Percentiles rank a stretch among this genome's conserved stretches.
Evolutionary conservation across 495 filamentous ascomycete genomes (phyloP).

Genomic region (Penicillium atrosanguineum): DNA sequence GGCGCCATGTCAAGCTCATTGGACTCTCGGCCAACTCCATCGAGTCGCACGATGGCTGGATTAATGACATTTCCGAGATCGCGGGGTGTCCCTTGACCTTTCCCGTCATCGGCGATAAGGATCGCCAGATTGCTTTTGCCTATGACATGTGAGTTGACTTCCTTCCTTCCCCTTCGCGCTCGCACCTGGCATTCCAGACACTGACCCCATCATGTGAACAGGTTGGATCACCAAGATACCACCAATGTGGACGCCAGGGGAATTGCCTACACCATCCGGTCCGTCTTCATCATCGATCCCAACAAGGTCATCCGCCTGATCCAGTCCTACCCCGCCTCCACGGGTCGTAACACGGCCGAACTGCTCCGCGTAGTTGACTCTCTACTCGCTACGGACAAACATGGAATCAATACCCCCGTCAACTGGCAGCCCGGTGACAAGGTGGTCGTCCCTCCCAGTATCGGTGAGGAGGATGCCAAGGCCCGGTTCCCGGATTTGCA

Average conservation of each 20-base stretch:
- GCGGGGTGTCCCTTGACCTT: constrained; percentile 6
- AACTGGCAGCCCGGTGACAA: constrained; percentile 1
- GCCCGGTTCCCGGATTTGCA: neutral
- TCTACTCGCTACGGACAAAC: constrained; percentile 1
- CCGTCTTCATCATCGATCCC: constrained; percentile 7
- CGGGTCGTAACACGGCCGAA: constrained; percentile 1
- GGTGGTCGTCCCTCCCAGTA: neutral
- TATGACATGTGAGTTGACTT: too few species aligned
- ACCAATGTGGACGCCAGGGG: constrained; percentile 3
- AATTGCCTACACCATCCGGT: constrained; percentile 6
- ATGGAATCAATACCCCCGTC: neutral
- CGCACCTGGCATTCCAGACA: too few species aligned
- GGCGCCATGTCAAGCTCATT: constrained; percentile 3
- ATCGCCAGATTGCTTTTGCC: constrained; percentile 1
- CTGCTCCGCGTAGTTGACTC: constrained; percentile 1
- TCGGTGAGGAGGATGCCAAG: neutral
- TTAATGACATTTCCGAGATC: constrained; percentile 6
- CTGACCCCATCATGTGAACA: too few species aligned
- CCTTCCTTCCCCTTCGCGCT: too few species aligned
- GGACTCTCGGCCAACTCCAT: constrained; percentile 7
- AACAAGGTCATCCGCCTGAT: constrained; percentile 5
- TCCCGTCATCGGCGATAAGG: constrained; percentile 6
- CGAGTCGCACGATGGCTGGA: constrained; percentile 7
- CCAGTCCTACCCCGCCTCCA: constrained; percentile 3
- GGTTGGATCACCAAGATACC: too few species aligned